These are phyloP conservation scores for Sungouiozyma ichnusensis DNA, from an alignment of 805 yeast genomes.

Conservation along the genomic window DNA sequence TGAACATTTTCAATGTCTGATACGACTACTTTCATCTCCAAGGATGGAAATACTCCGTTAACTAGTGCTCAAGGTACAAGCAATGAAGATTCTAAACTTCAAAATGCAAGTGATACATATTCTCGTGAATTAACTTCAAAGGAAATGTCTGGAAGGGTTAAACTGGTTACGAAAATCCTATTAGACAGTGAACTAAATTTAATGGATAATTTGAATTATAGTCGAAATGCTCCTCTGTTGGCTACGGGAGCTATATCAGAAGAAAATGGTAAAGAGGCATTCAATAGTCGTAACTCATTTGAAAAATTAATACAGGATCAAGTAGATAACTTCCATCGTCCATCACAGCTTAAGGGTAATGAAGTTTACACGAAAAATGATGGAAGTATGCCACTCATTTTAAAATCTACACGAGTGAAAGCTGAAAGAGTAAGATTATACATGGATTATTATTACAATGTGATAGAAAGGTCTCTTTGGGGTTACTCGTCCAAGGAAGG, in stretches of 20 bases:
- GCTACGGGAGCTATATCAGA: background rate
- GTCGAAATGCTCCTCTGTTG: conserved; percentile 4
- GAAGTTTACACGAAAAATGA: conserved; percentile 1
- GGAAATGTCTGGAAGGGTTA: conserved; percentile 8
- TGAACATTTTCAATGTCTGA: background rate
- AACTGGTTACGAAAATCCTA: conserved; percentile 18
- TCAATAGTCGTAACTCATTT: background rate
- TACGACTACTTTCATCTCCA: background rate
- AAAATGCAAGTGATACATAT: too few species aligned
- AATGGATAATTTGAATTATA: conserved; percentile 26
- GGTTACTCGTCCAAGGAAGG: conserved; percentile 1
- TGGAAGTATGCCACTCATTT: conserved; percentile 2
- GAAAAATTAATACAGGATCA: background rate
- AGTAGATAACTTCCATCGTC: background rate
- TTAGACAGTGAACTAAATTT: conserved; percentile 21
- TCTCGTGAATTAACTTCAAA: too few species aligned
- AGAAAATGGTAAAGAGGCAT: background rate
- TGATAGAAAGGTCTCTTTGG: conserved; percentile 33
- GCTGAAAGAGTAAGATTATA: conserved; percentile 26
- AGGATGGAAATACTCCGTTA: background rate
- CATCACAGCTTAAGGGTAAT: background rate
- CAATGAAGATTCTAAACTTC: background rate
- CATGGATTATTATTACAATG: conserved; percentile 40
- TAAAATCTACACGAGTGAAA: conserved; percentile 18
- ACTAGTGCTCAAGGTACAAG: background rate